phyloP scores from a whole-genome alignment of 768 basidiomycete species.

The Gyrodon lividus region DNA sequence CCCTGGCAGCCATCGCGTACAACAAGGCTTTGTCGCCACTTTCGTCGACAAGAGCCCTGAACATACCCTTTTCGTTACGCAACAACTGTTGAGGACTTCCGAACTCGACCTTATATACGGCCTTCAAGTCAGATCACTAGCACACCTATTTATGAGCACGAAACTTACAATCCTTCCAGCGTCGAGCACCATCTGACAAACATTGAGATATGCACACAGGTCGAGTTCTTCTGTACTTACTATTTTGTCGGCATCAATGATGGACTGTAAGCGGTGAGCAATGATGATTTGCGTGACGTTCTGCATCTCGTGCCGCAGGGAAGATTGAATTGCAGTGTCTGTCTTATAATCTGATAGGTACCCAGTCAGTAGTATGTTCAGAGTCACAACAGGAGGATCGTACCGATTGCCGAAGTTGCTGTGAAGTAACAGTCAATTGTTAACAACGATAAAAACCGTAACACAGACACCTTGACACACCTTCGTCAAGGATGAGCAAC shows the following conservation, averaged over 20 bases:
- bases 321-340: constrained; percentile 53
- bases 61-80: constrained; percentile 44
- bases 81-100: constrained; percentile 51
- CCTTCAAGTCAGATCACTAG: neutral
- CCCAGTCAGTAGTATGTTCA: neutral
- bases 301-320: constrained; percentile 45
- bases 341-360: constrained; percentile 47
- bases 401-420: constrained; percentile 47
- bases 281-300: constrained; percentile 56
- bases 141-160: neutral
- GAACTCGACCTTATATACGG: constrained; percentile 41
- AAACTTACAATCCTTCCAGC: constrained; percentile 37
- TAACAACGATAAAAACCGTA: neutral
- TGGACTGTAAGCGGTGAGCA: constrained; percentile 55
- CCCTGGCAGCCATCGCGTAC: constrained; percentile 36
- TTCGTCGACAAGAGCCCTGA: constrained; percentile 54
- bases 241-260: constrained; percentile 62
- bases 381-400: neutral
- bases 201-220: neutral
- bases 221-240: constrained; percentile 24
- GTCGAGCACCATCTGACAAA: constrained; percentile 41
- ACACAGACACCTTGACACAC: constrained; percentile 16
- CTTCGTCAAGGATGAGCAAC: constrained; percentile 57
- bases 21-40: constrained; percentile 51
- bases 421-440: neutral